Evolutionary conservation across 1,284 basidiomycete genomes (phyloP).

Genomic region (Trichosporon inkin): DNA sequence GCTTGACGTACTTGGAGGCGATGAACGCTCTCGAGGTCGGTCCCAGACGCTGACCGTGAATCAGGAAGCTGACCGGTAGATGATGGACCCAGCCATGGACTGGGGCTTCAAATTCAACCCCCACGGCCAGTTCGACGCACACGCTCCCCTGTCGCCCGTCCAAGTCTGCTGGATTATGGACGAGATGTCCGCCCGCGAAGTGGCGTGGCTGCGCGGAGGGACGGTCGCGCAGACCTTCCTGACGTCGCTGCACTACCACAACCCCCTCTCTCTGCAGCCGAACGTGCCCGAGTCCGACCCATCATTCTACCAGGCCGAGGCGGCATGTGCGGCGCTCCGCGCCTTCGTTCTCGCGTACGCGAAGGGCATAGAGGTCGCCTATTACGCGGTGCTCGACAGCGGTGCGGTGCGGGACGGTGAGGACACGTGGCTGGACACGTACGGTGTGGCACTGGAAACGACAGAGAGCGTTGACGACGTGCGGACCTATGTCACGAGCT

Average conservation of each 20-base stretch:
- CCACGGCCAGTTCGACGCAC: constrained; percentile 60
- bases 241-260: constrained; percentile 73
- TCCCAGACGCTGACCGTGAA: background rate
- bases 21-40: constrained; percentile 82
- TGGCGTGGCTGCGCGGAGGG: constrained; percentile 80
- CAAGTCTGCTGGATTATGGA: constrained; percentile 87
- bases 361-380: constrained; percentile 77
- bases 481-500: constrained; percentile 61
- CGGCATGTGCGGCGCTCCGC: constrained; percentile 66
- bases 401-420: constrained; percentile 70
- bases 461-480: constrained; percentile 60
- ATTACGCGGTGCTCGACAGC: constrained; percentile 63
- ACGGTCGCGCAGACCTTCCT: constrained; percentile 80
- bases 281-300: constrained; percentile 51
- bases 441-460: constrained; percentile 72
- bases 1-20: constrained; percentile 71
- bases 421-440: constrained; percentile 83
- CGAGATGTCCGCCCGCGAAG: constrained; percentile 72
- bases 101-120: constrained; percentile 60
- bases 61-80: constrained; percentile 42
- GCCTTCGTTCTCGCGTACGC: constrained; percentile 67
- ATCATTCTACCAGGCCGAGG: constrained; percentile 35
- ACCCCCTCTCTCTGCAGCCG: constrained; percentile 34
- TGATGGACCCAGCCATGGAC: constrained; percentile 85
- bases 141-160: constrained; percentile 60